A percentile compares a stretch with the other conserved stretches of the same genome.
phyloP scores from a whole-genome alignment of 192 early-diverging fungal species.

The Entomortierella chlamydospora region DNA sequence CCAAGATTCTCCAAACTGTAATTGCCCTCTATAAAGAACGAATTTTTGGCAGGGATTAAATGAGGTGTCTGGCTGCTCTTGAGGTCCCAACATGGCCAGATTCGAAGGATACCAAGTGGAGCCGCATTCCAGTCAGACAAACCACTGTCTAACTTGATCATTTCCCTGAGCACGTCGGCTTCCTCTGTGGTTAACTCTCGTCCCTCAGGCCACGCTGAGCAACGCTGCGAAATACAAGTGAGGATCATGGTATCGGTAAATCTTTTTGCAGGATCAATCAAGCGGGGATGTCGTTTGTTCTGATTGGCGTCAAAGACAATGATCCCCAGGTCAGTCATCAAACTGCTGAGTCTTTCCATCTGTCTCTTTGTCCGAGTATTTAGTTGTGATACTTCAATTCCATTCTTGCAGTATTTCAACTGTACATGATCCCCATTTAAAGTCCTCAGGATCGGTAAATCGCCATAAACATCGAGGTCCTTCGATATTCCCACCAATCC shows the following conservation, averaged over 20 bases:
- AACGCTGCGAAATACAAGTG: neutral
- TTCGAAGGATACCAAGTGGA: slow-evolving; percentile 10
- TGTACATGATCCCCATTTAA: neutral
- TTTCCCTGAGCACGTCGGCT: neutral
- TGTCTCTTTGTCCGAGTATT: neutral
- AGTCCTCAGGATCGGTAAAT: slow-evolving; percentile 10
- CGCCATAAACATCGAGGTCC: neutral
- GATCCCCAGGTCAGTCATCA: neutral
- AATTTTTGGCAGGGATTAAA: slow-evolving; percentile 11
- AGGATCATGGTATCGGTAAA: neutral
- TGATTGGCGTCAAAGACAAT: neutral
- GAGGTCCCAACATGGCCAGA: slow-evolving; percentile 8
- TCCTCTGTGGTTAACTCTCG: neutral
- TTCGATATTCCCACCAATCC: neutral
- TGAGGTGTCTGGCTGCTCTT: neutral
- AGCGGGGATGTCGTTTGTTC: slow-evolving; percentile 6
- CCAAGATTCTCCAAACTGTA: slow-evolving; percentile 1
- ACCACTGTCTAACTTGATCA: neutral
- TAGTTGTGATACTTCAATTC: neutral
- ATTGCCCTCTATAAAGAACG: neutral
- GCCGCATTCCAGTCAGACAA: neutral
- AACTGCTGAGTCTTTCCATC: neutral
- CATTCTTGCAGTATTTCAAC: neutral
- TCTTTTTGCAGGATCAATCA: neutral
- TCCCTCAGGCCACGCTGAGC: neutral